A percentile compares a stretch with the other conserved stretches of the same genome.
Evolutionary conservation across 176 grass and related monocot species (phyloP).

Genomic region (Raddia guianensis): DNA sequence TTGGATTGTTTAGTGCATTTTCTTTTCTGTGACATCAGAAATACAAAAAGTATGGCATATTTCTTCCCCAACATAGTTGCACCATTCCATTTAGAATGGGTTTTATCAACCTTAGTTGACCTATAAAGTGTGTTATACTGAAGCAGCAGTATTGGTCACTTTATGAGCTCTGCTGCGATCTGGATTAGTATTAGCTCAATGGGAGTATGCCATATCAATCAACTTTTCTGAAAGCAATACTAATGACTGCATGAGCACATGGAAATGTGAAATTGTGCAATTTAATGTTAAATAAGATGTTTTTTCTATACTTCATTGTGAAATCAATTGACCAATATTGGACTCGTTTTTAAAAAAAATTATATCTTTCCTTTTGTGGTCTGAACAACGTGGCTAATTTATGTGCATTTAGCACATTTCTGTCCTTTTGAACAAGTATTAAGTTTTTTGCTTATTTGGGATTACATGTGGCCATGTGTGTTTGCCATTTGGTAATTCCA

Average conservation of each 20-base stretch:
- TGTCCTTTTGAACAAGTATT: not conserved
- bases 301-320: not conserved
- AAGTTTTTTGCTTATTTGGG: not conserved
- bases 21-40: not conserved
- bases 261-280: not conserved
- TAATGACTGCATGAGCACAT: not conserved
- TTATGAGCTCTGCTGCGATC: not conserved
- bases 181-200: not conserved
- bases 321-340: not conserved
- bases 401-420: not conserved
- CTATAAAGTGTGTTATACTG: not conserved
- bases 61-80: not conserved
- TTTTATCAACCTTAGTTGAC: slow-evolving; percentile 15
- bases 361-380: not conserved
- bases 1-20: slow-evolving; percentile 10
- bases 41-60: not conserved
- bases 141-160: not conserved
- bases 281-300: not conserved
- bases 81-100: not conserved
- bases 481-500: not conserved
- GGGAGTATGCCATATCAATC: slow-evolving; percentile 12
- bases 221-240: slow-evolving; percentile 13
- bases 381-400: not conserved
- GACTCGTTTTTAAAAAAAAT: not conserved
- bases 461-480: not conserved